Evolutionary conservation across 75 land plant species (phyloP).

Genomic region (Cryptomeria japonica): DNA sequence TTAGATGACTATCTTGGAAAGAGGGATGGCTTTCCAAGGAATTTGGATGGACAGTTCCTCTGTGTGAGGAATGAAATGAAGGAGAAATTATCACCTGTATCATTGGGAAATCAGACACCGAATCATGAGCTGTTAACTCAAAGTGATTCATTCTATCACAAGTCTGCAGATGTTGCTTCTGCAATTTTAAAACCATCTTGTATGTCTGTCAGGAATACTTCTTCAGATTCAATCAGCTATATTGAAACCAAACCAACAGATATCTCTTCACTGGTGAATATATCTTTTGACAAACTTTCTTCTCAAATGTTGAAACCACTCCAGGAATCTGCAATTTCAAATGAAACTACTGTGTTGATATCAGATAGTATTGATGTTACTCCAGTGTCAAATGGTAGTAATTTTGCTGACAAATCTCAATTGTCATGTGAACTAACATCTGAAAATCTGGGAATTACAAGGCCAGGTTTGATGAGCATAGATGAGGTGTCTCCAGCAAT

Average conservation of each 20-base stretch:
- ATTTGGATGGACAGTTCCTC: background rate
- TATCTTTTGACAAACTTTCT: background rate
- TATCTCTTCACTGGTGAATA: background rate
- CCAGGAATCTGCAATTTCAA: background rate
- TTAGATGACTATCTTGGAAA: background rate
- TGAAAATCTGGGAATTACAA: background rate
- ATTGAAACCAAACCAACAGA: background rate
- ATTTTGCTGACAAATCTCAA: constrained; percentile 1
- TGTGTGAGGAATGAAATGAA: background rate
- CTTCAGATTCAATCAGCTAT: background rate
- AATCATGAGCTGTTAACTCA: background rate
- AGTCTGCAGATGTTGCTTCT: background rate
- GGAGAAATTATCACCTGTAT: background rate
- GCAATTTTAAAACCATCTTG: background rate
- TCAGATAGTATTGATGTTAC: background rate
- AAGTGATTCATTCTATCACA: background rate
- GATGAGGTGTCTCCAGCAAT: constrained; percentile 1
- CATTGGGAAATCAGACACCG: background rate
- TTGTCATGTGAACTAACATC: background rate
- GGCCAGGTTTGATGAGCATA: background rate
- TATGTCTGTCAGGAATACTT: background rate
- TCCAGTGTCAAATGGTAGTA: background rate
- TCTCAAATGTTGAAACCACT: background rate
- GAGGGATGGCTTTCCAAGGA: background rate
- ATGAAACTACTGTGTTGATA: background rate